These are phyloP conservation scores for Yamadazyma atmosphaerica DNA, from an alignment of 1,139 yeast genomes.

Conservation along the genomic window DNA sequence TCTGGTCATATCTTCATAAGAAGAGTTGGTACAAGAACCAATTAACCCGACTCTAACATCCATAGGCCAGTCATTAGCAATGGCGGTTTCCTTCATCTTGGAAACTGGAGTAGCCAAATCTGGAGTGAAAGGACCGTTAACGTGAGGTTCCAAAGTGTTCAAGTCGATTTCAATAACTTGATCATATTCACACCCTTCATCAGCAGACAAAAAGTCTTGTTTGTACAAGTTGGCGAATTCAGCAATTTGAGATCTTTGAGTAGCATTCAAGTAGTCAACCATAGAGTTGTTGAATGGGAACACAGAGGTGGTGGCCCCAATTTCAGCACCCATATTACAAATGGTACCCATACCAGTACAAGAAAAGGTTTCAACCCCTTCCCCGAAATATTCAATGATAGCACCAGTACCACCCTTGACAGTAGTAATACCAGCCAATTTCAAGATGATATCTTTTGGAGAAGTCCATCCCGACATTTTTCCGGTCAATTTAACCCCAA, in stretches of 20 bases:
- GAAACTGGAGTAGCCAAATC: constrained; percentile 98
- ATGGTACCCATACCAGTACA: constrained; percentile 99
- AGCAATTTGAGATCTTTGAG: constrained; percentile 82
- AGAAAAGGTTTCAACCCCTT: constrained; percentile 92
- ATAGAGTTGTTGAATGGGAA: constrained; percentile 95
- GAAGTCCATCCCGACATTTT: constrained; percentile 96
- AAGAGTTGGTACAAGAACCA: constrained; percentile 99
- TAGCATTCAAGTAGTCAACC: constrained; percentile 86
- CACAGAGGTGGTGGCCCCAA: constrained; percentile 98
- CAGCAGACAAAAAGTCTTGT: constrained; percentile 82
- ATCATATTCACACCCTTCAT: constrained; percentile 94
- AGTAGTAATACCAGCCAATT: constrained; percentile 95
- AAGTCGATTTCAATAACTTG: constrained; percentile 94
- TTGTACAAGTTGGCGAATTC: constrained; percentile 76
- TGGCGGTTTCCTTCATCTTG: constrained; percentile 85
- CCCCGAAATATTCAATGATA: constrained; percentile 96
- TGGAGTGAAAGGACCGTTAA: constrained; percentile 99
- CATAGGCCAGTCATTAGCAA: constrained; percentile 88
- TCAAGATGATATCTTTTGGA: constrained; percentile 95
- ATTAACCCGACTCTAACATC: constrained; percentile 95
- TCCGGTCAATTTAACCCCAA: constrained; percentile 97
- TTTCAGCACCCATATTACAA: constrained; percentile 99
- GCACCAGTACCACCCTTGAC: constrained; percentile 99
- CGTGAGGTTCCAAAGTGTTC: constrained; percentile 93
- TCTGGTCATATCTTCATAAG: constrained; percentile 98